Conservation (phyloP, 2,329 filamentous ascomycete species). For the Colletotrichum orchidophilum region DNA sequence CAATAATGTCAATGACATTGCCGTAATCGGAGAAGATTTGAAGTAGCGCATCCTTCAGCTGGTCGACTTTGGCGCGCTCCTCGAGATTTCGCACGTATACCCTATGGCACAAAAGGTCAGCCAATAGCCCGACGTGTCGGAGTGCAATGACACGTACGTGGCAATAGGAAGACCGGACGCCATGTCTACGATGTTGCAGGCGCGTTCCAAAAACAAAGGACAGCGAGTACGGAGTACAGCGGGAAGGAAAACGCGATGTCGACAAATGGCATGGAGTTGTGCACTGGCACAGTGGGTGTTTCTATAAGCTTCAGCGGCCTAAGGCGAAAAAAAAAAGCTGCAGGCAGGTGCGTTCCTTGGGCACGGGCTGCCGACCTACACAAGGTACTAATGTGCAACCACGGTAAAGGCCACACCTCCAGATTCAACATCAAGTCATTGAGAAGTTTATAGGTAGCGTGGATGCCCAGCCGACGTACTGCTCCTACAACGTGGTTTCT, state of each 20-base stretch:
- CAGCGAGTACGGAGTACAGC: background rate
- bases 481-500: too few relatives aligned
- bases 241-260: background rate
- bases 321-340: background rate
- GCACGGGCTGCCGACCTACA: too few relatives aligned
- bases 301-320: background rate
- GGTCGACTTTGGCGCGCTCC: conserved; percentile 86
- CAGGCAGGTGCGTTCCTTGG: background rate
- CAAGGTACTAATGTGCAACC: background rate
- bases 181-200: conserved; percentile 40
- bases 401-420: too few relatives aligned
- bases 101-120: conserved; percentile 54
- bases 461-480: too few relatives aligned
- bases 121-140: conserved; percentile 61
- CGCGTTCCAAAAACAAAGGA: background rate
- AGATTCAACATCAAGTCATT: background rate
- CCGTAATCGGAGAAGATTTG: conserved; percentile 92
- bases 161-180: conserved; percentile 60
- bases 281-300: background rate
- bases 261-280: background rate
- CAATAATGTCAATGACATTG: conserved; percentile 82
- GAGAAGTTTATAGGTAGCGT: too few relatives aligned
- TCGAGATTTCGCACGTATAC: conserved; percentile 86
- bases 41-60: conserved; percentile 76
- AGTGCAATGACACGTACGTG: conserved; percentile 81